phyloP scores from a whole-genome alignment of 1,139 yeast genomes.

The Meyerozyma athensensis region DNA sequence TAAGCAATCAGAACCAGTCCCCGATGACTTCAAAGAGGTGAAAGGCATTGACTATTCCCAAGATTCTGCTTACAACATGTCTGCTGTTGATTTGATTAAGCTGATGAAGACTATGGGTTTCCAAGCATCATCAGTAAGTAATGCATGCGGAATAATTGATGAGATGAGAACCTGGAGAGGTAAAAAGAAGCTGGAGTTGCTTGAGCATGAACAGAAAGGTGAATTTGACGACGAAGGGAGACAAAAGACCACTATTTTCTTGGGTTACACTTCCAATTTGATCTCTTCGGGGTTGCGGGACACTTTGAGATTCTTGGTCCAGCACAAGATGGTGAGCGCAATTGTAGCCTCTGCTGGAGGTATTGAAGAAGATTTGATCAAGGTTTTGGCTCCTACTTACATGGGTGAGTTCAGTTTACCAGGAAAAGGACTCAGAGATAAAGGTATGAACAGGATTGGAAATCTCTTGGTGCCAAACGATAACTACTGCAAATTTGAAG shows the following conservation, averaged over 20 bases:
- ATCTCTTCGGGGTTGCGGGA: slow-evolving; percentile 93
- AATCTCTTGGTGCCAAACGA: slow-evolving; percentile 95
- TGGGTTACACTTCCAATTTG: slow-evolving; percentile 96
- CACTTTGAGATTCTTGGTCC: slow-evolving; percentile 81
- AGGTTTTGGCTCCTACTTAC: slow-evolving; percentile 92
- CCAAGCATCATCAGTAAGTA: slow-evolving; percentile 82
- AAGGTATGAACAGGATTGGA: slow-evolving; percentile 97
- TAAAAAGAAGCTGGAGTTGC: slow-evolving; percentile 55
- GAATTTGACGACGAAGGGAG: slow-evolving; percentile 75
- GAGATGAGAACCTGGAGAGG: slow-evolving; percentile 95
- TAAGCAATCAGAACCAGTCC: slow-evolving; percentile 80
- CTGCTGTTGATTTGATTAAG: slow-evolving; percentile 69
- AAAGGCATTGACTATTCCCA: slow-evolving; percentile 84
- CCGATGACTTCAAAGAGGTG: slow-evolving; percentile 71
- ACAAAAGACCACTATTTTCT: slow-evolving; percentile 83
- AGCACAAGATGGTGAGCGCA: slow-evolving; percentile 91
- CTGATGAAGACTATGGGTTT: slow-evolving; percentile 97
- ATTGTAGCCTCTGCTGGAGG: slow-evolving; percentile 97
- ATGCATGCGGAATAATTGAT: slow-evolving; percentile 87
- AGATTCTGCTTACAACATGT: slow-evolving; percentile 62
- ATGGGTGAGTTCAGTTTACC: slow-evolving; percentile 84
- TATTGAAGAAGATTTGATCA: slow-evolving; percentile 93
- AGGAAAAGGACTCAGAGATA: slow-evolving; percentile 79
- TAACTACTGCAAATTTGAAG: slow-evolving; percentile 94
- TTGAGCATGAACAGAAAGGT: slow-evolving; percentile 68